phyloP scores from a whole-genome alignment of 139 green algal species.

The Nannochloris sp. region DNA sequence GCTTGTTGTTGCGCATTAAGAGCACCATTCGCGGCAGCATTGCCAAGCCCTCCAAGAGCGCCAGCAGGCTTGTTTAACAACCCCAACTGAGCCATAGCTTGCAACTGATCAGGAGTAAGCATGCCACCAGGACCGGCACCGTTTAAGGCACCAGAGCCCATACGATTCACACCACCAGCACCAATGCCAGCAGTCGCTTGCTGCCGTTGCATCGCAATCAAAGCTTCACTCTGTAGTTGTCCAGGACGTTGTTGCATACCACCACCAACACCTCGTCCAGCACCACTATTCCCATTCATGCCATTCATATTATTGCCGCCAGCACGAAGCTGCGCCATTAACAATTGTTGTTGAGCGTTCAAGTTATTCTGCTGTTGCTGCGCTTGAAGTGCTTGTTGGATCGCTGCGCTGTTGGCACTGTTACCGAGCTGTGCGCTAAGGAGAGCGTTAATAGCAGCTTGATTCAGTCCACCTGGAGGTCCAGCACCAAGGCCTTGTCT shows the following conservation, averaged over 20 bases:
- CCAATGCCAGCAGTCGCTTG: conserved; percentile 7
- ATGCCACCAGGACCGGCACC: neutral
- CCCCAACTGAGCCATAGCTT: conserved; percentile 10
- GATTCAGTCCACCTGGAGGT: neutral
- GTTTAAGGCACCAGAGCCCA: neutral
- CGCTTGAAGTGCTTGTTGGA: neutral
- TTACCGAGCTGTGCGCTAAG: conserved; percentile 6
- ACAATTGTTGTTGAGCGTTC: conserved; percentile 7
- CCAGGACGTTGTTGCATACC: neutral
- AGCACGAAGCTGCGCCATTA: conserved; percentile 4
- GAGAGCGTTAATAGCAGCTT: conserved; percentile 5
- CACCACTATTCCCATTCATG: neutral
- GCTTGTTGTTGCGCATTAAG: conserved; percentile 24
- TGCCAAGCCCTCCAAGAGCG: neutral
- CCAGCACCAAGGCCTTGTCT: conserved; percentile 15
- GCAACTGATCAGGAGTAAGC: conserved; percentile 4
- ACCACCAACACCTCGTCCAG: neutral
- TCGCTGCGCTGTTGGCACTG: neutral
- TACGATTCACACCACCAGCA: neutral
- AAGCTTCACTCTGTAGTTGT: conserved; percentile 30
- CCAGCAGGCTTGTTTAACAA: conserved; percentile 1
- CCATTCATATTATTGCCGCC: neutral
- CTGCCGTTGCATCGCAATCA: conserved; percentile 36
- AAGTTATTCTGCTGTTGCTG: conserved; percentile 1
- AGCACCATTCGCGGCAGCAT: neutral